Conservation (phyloP, 164 flowering plant genomes). For the Berberis vulgaris region DNA sequence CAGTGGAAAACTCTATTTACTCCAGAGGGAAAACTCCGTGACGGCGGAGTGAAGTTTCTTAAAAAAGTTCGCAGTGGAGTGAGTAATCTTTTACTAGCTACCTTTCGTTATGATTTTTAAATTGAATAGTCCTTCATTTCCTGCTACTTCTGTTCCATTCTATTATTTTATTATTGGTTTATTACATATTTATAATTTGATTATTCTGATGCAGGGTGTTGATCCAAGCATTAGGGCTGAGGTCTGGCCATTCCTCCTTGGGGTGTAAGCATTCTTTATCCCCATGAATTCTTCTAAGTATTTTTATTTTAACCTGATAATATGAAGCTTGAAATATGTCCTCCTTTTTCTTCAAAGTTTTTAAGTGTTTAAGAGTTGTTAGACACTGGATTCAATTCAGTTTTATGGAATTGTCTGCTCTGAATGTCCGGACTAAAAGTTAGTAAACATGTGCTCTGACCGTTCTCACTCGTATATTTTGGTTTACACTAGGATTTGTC, state of each 20-base stretch:
- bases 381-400: too few relatives aligned
- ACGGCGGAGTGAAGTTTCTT: slow-evolving; percentile 75
- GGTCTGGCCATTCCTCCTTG: slow-evolving; percentile 98
- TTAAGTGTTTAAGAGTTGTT: too few relatives aligned
- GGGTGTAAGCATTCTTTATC: slow-evolving; percentile 56
- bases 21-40: slow-evolving; percentile 70
- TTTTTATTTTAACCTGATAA: too few relatives aligned
- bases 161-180: background rate
- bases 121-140: background rate
- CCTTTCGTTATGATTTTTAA: background rate
- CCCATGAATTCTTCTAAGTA: too few relatives aligned
- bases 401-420: too few relatives aligned
- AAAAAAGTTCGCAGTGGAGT: slow-evolving; percentile 95
- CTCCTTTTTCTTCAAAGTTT: too few relatives aligned
- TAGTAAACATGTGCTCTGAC: too few relatives aligned
- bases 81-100: slow-evolving; percentile 20
- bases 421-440: too few relatives aligned
- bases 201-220: slow-evolving; percentile 56
- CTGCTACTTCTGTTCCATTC: background rate
- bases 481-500: too few relatives aligned
- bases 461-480: too few relatives aligned
- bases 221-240: slow-evolving; percentile 80
- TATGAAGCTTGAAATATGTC: too few relatives aligned
- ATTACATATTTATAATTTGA: background rate
- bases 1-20: slow-evolving; percentile 71